Base-by-base conservation (phyloP, 352 stramenopile genomes). In the Blastocystis hominis region DNA sequence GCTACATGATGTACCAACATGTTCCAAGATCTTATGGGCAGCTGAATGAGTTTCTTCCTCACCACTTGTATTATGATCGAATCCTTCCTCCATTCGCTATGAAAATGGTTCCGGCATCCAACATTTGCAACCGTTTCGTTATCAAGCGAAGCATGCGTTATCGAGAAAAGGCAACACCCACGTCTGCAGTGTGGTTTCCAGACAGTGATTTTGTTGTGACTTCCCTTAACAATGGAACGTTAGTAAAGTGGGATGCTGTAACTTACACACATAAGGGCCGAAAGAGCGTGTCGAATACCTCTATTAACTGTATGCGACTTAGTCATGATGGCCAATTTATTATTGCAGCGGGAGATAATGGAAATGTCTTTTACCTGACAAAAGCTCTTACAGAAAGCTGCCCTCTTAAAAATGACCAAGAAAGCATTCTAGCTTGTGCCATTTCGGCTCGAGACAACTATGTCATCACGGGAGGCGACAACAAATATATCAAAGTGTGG, bases 381-480 rank as follows among this genome's bases (percentile, higher is more conserved):
- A 20, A 47, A n/a, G 40, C n/a, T 3, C 56, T 84, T 1, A 64
- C 30, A 13, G 44, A 53, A 7, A 34, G 30, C 5, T 66, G 44
- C 13, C 59, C 72, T 15, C 44, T 53, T 15, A 84, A 84, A 47
- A 10, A 66, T 7, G 72, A 84, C 7, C 59, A 64, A 7, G 72
- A 84, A 20, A 84, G 54, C 72, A 84, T 84, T 68, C 72, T 84
- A 20, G 72, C 24, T 53, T 61, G 53, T 30, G 72, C 30, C 20
- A 84, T 84, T 53, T 69, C 72, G 17, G 72, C 72, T 6, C 59
- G 62, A 47, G 72, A 84, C 50, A 84, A 84, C 72, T 84, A 54
- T n/a, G 72, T 84, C 15, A 84, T 84, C 42, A 84, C 72, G 3
- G 72, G 72, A 66, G 72, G 72, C n/a, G 62, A 63, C 20, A 64